A percentile compares a stretch with the other conserved stretches of the same genome.
Evolutionary conservation across 2,329 filamentous ascomycete species (phyloP).

Genomic region (Claviceps fusiformis): DNA sequence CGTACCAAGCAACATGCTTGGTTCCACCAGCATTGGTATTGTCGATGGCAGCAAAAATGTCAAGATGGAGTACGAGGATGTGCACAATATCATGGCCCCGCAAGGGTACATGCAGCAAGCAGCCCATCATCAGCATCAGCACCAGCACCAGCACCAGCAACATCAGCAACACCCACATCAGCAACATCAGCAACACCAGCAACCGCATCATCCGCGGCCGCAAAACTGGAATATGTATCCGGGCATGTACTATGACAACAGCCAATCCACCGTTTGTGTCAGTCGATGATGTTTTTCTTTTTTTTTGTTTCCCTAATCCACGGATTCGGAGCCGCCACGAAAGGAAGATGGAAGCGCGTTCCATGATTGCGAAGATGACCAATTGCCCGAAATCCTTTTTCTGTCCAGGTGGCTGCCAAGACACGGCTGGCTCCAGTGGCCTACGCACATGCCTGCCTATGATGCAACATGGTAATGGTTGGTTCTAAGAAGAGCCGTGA

Average conservation of each 20-base stretch:
- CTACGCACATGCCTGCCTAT: no score
- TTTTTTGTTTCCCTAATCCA: no score
- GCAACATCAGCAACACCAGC: slow-evolving; percentile 12
- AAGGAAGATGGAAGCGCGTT: no score
- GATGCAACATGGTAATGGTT: no score
- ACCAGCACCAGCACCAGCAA: slow-evolving; percentile 11
- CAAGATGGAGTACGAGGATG: slow-evolving; percentile 28
- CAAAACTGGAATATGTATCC: slow-evolving; percentile 21
- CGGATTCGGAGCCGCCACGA: no score
- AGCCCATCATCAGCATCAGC: not conserved
- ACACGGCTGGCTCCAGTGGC: not conserved
- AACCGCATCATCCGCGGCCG: slow-evolving; percentile 7
- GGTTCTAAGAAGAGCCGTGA: not conserved
- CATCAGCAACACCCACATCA: slow-evolving; percentile 16
- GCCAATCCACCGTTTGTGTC: slow-evolving; percentile 6
- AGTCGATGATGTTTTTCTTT: no score
- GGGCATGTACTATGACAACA: slow-evolving; percentile 15
- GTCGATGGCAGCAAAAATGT: slow-evolving; percentile 20
- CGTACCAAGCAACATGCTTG: slow-evolving; percentile 30
- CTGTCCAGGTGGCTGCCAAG: no score
- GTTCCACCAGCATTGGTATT: slow-evolving; percentile 7
- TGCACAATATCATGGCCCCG: slow-evolving; percentile 12
- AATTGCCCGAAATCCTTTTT: no score
- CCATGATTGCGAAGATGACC: no score
- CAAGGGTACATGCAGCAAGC: slow-evolving; percentile 15